Evolutionary conservation across 2,329 filamentous ascomycete species (phyloP).

Genomic region (Penicillium sp.): DNA sequence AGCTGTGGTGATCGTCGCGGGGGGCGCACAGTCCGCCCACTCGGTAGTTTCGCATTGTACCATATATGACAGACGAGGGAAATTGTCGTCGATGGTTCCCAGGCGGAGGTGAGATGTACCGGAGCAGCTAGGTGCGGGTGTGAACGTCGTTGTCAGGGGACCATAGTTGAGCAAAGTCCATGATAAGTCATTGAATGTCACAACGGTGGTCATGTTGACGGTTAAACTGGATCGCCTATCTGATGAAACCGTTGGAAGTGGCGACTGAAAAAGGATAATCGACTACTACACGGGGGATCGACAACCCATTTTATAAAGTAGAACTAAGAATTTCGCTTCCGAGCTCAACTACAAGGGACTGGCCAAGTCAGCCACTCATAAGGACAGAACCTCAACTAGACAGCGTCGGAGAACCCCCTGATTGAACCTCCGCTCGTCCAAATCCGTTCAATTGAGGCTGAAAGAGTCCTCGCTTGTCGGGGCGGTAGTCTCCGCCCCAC

Average conservation of each 20-base stretch:
- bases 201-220: background rate
- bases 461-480: background rate
- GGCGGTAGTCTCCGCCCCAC: background rate
- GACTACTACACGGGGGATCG: background rate
- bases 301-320: background rate
- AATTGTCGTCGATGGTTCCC: background rate
- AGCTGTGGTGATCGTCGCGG: background rate
- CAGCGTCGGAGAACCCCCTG: background rate
- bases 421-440: background rate
- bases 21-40: background rate
- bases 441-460: background rate
- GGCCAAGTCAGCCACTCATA: background rate
- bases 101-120: background rate
- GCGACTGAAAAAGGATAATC: background rate
- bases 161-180: conserved; percentile 1
- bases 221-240: background rate
- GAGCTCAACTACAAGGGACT: background rate
- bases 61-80: background rate
- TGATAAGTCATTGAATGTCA: background rate
- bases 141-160: background rate
- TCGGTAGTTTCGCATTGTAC: background rate
- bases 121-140: background rate
- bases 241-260: background rate
- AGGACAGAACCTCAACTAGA: background rate
- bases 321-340: background rate